Evolutionary conservation across 1,139 yeast genomes (phyloP), one percentile per base, ranked within the genome.

Genomic region (Kodamaea suecica): DNA sequence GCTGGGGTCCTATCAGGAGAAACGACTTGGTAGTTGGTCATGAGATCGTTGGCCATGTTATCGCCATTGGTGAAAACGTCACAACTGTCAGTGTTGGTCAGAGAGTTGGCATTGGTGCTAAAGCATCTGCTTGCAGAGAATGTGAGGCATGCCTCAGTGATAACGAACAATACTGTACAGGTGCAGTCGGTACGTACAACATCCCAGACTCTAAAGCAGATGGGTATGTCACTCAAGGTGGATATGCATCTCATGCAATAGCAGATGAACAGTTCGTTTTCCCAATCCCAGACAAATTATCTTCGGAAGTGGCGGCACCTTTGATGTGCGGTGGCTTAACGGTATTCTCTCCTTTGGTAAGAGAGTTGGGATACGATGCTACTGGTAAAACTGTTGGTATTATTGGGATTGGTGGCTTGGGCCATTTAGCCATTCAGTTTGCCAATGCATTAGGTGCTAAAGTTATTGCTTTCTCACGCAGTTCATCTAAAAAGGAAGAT

Each of bases 311-410:
- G 34, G 84, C 78, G 25, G 84, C 83, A 12, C 84, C 85, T 17
- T 64, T 80, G 52, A 59, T 80, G 63, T 80, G 86, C 61, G 85
- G 80, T 28, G 86, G 86, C 39, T 62, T 78, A 47, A 80, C 86
- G 14, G 78, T 73, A 2, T 79, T 62, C 57, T 65, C 78, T 4
- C 86, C 86, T 28, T 53, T 80, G 41, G 58, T 55, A 33, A 55
- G 66, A 50, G 53, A 59, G 42, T 46, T 63, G 24, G 58, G 59
- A 46, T 40, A 47, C 29, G 52, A 56, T 23, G 56, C 57, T 25
- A 50, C 38, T 27, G 64, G 65, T 11, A 63, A 61, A 41, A 70
- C 71, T 38, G 70, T 70, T 39, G 80, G 76, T 36, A 57, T 73
- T 32, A 61, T 67, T 37, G 73, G 73, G 37, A 70, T 67, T 45